Evolutionary conservation across 306 rosid species (phyloP).

Genomic region (Pyrus bretschneideri): DNA sequence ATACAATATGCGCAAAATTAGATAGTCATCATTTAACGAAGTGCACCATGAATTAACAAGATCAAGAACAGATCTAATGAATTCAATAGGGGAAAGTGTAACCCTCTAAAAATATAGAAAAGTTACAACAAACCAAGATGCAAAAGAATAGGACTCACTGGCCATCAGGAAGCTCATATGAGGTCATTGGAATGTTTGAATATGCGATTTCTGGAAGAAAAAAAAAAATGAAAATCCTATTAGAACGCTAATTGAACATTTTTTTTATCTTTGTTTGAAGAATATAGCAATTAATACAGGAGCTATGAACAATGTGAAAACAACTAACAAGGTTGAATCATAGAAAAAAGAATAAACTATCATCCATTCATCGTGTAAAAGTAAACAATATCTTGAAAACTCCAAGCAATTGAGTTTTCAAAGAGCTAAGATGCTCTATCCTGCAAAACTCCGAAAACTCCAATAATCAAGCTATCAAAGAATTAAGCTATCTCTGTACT

Average conservation of each 20-base stretch:
- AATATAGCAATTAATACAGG: constrained; percentile 10
- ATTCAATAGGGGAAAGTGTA: constrained; percentile 12
- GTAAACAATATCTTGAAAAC: neutral
- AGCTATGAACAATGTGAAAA: neutral
- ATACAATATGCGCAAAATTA: constrained; percentile 6
- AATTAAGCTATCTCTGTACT: neutral
- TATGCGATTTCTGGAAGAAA: constrained; percentile 68
- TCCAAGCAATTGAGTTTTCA: neutral
- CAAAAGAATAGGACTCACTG: constrained; percentile 61
- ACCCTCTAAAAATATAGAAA: neutral
- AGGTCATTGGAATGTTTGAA: constrained; percentile 93
- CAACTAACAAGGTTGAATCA: neutral
- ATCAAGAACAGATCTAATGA: neutral
- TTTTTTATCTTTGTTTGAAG: constrained; percentile 11
- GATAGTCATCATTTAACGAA: neutral
- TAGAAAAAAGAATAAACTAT: too few species aligned
- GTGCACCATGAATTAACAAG: neutral
- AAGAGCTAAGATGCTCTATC: neutral
- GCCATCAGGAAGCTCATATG: constrained; percentile 99
- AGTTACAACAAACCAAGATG: neutral
- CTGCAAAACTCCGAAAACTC: neutral
- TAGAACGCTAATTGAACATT: constrained; percentile 3
- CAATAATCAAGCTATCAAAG: neutral
- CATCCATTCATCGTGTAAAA: neutral
- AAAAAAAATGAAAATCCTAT: constrained; percentile 11